Base-by-base conservation (phyloP, 2,329 filamentous ascomycete species). In the Iodosphaeria phyllophila region DNA sequence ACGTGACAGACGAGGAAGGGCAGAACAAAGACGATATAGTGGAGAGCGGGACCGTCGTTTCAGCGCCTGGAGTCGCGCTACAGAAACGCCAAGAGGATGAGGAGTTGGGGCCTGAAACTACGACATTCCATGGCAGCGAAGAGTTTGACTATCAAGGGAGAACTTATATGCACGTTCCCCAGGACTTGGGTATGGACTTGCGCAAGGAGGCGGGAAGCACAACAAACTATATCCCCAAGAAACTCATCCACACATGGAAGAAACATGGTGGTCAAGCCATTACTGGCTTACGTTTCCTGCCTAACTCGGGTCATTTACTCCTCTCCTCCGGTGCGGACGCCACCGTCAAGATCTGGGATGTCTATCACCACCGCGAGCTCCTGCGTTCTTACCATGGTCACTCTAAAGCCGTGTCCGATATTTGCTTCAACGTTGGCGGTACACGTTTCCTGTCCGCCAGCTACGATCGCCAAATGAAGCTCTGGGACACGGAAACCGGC, bases 401-500 rank as follows among this genome's bases (percentile, higher is more conserved):
- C 48, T 74, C 64, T 17, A 95, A 93, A 51, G 76, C 82, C 11
- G 61, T 95, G 14, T 86, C 84, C 15, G 86, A 93, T 44, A 69
- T 89, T 22, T 76, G 76, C 38, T 95, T 95, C 64, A 83, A 84
- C 41, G 62, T 61, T 4, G 64, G 70, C 16, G 89, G 89, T 26
- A 77, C 69, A 8, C 77, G 77, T 27, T 98, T 98, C 58, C 54
- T 98, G 14, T 84, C 84, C 3, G 77, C 79, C 2, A 89, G 80
- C 10, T 98, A 91, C 48, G 89, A 98, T 48, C 76, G 86, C 27
- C 76, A 80, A 56, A 93, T 95, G 58, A 93, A 95, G 52, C 63
- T 98, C 16, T 98, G 89, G 89, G 89, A 98, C 41, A 93, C 86
- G 1, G 89, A 98, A 50, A 93, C 80, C 13, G 89, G 89, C 22